Conservation (phyloP, 163 green algal genomes). For the Chlamydomonas reinhardtii region DNA sequence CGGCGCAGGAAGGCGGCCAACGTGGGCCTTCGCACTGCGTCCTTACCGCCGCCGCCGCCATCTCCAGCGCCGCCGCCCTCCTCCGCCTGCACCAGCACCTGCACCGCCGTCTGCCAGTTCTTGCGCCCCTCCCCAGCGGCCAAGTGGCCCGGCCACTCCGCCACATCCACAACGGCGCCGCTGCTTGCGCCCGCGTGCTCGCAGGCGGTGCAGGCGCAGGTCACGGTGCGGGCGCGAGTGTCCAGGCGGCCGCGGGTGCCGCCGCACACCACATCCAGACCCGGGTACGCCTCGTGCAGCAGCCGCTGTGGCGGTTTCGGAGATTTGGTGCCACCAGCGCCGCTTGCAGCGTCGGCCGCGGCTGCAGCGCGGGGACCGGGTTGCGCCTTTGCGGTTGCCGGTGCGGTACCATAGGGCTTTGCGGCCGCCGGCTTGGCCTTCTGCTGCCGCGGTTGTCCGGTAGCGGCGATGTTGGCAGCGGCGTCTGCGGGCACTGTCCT, state of each 20-base stretch:
- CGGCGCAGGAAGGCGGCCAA: conserved; percentile 21
- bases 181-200: not conserved
- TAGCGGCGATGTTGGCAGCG: too few species aligned
- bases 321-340: too few species aligned
- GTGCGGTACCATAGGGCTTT: too few species aligned
- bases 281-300: not conserved
- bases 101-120: conserved; percentile 11
- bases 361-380: too few species aligned
- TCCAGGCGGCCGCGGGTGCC: not conserved
- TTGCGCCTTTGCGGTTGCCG: too few species aligned
- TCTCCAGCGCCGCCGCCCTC: not conserved
- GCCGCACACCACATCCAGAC: not conserved
- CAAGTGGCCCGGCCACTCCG: conserved; percentile 17
- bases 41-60: not conserved
- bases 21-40: not conserved
- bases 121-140: not conserved
- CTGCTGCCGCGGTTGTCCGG: too few species aligned
- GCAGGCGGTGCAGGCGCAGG: conserved; percentile 5
- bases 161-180: not conserved
- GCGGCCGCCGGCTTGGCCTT: too few species aligned
- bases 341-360: too few species aligned
- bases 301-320: not conserved
- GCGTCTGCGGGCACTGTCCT: too few species aligned
- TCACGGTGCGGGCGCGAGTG: not conserved
- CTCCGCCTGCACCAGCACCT: conserved; percentile 9